A percentile compares a stretch with the other conserved stretches of the same genome.
phyloP scores from a whole-genome alignment of 371 early-diverging fungal genomes.

The Mucor velutinosus region DNA sequence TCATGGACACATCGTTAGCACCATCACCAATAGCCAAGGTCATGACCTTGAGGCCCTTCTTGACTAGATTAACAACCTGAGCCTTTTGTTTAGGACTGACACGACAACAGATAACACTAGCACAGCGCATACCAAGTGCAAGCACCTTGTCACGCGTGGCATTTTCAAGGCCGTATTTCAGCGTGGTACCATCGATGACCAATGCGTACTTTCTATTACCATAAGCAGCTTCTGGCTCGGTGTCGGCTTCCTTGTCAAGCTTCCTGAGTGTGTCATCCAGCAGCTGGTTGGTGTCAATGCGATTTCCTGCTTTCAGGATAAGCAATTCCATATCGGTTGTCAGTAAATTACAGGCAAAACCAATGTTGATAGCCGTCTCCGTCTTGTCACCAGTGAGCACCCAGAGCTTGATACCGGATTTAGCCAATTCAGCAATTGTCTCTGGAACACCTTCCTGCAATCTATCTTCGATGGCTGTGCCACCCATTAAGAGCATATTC shows the following conservation, averaged over 20 bases:
- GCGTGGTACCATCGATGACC: constrained; percentile 90
- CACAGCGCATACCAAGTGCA: constrained; percentile 67
- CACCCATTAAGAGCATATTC: constrained; percentile 77
- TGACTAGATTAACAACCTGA: constrained; percentile 66
- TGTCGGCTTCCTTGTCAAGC: constrained; percentile 53
- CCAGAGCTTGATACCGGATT: constrained; percentile 93
- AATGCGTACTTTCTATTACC: constrained; percentile 66
- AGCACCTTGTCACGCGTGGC: constrained; percentile 61
- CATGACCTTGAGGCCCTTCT: constrained; percentile 60
- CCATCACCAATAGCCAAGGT: constrained; percentile 90
- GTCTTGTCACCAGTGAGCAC: constrained; percentile 96
- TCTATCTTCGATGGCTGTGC: constrained; percentile 92
- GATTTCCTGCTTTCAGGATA: constrained; percentile 64
- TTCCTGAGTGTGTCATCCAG: constrained; percentile 68
- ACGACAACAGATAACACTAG: constrained; percentile 86
- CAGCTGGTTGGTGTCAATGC: constrained; percentile 57
- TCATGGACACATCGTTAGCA: constrained; percentile 95
- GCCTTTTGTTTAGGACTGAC: constrained; percentile 93
- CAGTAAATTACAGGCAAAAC: constrained; percentile 76
- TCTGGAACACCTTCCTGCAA: constrained; percentile 90
- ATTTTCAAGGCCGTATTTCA: constrained; percentile 76
- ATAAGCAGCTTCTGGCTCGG: constrained; percentile 30
- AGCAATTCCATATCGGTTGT: constrained; percentile 71
- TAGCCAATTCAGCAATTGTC: constrained; percentile 73
- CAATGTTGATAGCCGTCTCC: constrained; percentile 85